These are phyloP conservation scores for Telopea speciosissima DNA, from an alignment of 177 flowering plant species.

Conservation along the genomic window DNA sequence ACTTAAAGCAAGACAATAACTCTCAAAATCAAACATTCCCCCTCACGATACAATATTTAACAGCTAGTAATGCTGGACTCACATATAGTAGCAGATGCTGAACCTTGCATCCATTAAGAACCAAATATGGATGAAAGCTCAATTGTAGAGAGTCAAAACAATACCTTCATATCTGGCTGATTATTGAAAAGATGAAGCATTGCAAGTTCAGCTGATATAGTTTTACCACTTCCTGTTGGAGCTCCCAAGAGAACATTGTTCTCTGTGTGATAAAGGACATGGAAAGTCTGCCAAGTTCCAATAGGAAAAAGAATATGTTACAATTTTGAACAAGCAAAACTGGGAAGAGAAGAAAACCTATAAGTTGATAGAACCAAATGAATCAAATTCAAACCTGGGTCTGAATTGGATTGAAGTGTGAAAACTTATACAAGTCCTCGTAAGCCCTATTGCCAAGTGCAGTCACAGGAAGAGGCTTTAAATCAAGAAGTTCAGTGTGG, in stretches of 20 bases:
- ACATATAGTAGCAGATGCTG: too few species aligned
- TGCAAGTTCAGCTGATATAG: slow-evolving; percentile 99
- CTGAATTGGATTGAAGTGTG: slow-evolving; percentile 98
- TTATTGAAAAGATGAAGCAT: slow-evolving; percentile 92
- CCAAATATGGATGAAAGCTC: background rate
- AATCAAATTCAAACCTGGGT: slow-evolving; percentile 61
- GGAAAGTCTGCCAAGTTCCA: slow-evolving; percentile 64
- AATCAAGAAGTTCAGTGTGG: slow-evolving; percentile 91
- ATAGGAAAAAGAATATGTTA: background rate
- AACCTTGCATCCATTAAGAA: too few species aligned
- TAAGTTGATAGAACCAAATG: background rate
- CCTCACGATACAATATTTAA: too few species aligned
- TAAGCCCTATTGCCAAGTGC: slow-evolving; percentile 67
- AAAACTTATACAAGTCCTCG: slow-evolving; percentile 72
- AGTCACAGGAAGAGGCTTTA: slow-evolving; percentile 89
- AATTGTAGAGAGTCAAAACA: background rate
- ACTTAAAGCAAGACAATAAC: too few species aligned
- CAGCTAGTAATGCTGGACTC: too few species aligned
- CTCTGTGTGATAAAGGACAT: slow-evolving; percentile 85
- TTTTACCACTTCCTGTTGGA: slow-evolving; percentile 99
- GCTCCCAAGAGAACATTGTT: slow-evolving; percentile 93
- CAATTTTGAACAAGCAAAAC: background rate
- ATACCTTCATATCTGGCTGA: slow-evolving; percentile 98
- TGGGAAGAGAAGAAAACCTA: background rate
- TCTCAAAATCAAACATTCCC: too few species aligned